Evolutionary conservation across 805 yeast genomes (phyloP), one percentile per base, ranked within the genome.

Genomic region (Jamesozyma lodderae): DNA sequence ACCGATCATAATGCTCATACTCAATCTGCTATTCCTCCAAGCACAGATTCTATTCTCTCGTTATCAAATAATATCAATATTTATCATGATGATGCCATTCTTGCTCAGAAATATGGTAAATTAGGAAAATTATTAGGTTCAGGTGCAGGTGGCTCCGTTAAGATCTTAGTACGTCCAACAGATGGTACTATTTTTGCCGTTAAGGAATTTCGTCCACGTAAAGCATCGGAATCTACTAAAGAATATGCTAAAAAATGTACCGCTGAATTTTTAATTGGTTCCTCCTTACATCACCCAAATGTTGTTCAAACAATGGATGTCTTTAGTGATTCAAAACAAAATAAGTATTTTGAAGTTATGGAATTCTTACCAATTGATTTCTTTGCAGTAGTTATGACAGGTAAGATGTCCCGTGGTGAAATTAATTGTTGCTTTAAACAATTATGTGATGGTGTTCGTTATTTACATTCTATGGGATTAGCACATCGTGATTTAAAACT

Each of bases 121-220:
- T 57, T 80, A 42, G 88, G 90, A 32, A 78, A 79, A 52, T 70
- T 77, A 38, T 59, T 83, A 29, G 94, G 94, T 6, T 75, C 86
- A 2, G 94, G 94, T 39, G 94, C 92, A 6, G 92, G 92, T 31
- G 94, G 94, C 3, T 73, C 87, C 1, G 94, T 83, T 8, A 69
- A 81, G 47, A 63, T 82, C 32, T 69, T 83, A n/a, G 69, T 70
- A 8, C 71, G 90, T 49, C 79, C 80, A 33, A 61, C 74, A 27
- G 90, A 81, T 58, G 72, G 74, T 46, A 70, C 72, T 25, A 72
- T 81, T 0, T 82, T 81, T 63, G 94, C 94, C 1, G 90, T 83
- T 14, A 83, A 83, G 53, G 88, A 82, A 57, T 83, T 83, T 51
- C 70, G 88, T 49, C 71, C 83, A 6, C 70, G 81, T 44, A 69